Base-by-base conservation (phyloP, 176 grass and related monocot genomes). In the Rhynchospora breviuscula region DNA sequence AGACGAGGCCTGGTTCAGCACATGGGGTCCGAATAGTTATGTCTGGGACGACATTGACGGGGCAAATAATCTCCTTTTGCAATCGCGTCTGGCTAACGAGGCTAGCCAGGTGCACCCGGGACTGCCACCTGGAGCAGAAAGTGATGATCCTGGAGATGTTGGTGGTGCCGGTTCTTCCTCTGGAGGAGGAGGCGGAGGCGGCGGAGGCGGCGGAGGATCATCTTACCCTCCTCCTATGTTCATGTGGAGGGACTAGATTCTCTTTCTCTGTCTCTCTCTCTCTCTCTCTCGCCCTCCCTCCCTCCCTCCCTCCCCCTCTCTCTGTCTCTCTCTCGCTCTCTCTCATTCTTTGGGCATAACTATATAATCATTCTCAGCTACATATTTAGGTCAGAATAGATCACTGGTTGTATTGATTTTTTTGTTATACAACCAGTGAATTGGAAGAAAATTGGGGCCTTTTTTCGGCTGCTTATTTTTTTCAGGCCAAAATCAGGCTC, bases 21-120 rank as follows among this genome's bases (percentile, higher is more conserved):
- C 91, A 10, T 99, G 96, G 96, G 96, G 93, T 0, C 96, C 96
- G 0, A 90, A 89, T 67, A 99, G 96, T 84, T 93, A 88, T 44
- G 89, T 93, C 25, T 99, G 96, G 96, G 96, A 99, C 79, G 96
- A 95, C 80, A 88, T 99, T 47, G 96, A 99, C 83, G 94, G 90
- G 56, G 91, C 91, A 1, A 86, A 95, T 15, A 90, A 81, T 76
- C 83, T 99, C 84, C 84, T 93, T 45, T 88, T 99, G 80, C 96
- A 90, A 81, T 93, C 96, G 59, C 96, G 86, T 44, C 83, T 99
- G 59, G 85, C 83, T 68, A 85, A 79, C 22, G 90, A 97, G 68
- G 22, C 80, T 33, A 17, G 44, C 62, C 62, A 82, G 80, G 46
- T 52, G 79, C 59, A 17, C 17, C 45, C 46, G 1, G 43, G 11